These are phyloP conservation scores for Pontederia crassipes DNA, from an alignment of 176 grass and related monocot genomes.

Conservation along the genomic window DNA sequence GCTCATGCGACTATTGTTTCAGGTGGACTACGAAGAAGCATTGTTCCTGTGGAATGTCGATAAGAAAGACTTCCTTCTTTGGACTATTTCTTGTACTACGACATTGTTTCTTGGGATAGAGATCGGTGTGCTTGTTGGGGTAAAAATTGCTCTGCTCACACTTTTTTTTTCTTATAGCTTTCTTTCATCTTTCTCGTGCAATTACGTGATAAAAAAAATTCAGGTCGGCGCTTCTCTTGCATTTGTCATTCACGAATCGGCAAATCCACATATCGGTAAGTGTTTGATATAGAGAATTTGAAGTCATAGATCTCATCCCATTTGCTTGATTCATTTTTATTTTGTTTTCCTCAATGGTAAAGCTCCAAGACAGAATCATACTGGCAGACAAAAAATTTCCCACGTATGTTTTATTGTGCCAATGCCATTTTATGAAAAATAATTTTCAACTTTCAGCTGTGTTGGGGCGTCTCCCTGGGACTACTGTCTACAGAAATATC, in stretches of 20 bases:
- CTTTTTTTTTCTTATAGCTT: slow-evolving; percentile 37
- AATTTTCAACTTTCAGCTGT: slow-evolving; percentile 35
- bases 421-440: not conserved
- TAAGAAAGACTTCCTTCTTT: slow-evolving; percentile 93
- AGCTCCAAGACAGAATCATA: too few species aligned
- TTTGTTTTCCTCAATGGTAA: too few species aligned
- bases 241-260: slow-evolving; percentile 92
- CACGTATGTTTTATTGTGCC: not conserved
- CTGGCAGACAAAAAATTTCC: too few species aligned
- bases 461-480: slow-evolving; percentile 84
- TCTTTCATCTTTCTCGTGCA: slow-evolving; percentile 17
- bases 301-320: too few species aligned
- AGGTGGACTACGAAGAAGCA: slow-evolving; percentile 89
- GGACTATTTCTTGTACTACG: slow-evolving; percentile 63
- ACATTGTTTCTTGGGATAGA: slow-evolving; percentile 89
- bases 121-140: slow-evolving; percentile 90
- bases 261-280: slow-evolving; percentile 94
- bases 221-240: slow-evolving; percentile 37
- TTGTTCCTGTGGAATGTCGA: slow-evolving; percentile 86
- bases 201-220: too few species aligned
- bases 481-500: slow-evolving; percentile 84
- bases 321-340: too few species aligned
- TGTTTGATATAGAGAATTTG: not conserved
- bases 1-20: not conserved
- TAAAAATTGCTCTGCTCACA: slow-evolving; percentile 13